phyloP scores from a whole-genome alignment of 164 flowering plant species.

The Nymphaea thermarum region DNA sequence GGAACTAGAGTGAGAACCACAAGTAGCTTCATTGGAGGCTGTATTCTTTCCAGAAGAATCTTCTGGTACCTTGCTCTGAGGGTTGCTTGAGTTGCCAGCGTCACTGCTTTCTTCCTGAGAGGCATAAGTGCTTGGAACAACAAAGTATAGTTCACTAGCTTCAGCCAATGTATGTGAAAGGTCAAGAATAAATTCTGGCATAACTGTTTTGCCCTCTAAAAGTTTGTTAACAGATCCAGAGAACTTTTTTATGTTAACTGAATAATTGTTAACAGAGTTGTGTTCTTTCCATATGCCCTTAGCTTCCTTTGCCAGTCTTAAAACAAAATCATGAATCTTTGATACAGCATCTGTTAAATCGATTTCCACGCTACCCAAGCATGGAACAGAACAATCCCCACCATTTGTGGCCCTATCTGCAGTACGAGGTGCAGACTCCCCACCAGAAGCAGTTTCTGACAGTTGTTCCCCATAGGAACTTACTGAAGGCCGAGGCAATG shows the following conservation, averaged over 20 bases:
- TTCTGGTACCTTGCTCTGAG: constrained; percentile 47
- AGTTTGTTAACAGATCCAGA: constrained; percentile 35
- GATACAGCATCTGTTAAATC: constrained; percentile 48
- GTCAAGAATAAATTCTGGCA: constrained; percentile 46
- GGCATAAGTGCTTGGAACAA: constrained; percentile 35
- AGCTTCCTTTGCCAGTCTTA: constrained; percentile 58
- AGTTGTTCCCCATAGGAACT: constrained; percentile 18
- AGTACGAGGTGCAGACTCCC: constrained; percentile 12
- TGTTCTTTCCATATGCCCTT: constrained; percentile 22
- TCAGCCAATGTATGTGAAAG: constrained; percentile 56
- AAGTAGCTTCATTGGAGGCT: constrained; percentile 37
- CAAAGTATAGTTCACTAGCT: constrained; percentile 44
- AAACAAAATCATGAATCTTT: constrained; percentile 56
- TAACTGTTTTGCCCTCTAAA: constrained; percentile 17
- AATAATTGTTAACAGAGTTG: constrained; percentile 23
- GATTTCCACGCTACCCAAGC: constrained; percentile 10
- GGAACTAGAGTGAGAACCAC: constrained; percentile 39
- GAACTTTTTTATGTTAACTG: constrained; percentile 39
- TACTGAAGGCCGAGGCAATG: constrained; percentile 18
- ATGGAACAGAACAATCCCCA: constrained; percentile 14
- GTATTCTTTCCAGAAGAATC: constrained; percentile 33
- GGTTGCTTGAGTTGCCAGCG: constrained; percentile 72
- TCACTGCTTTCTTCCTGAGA: constrained; percentile 46
- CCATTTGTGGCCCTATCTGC: constrained; percentile 16
- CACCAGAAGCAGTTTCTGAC: constrained; percentile 12